Conservation (phyloP, 108 stramenopile genomes). For the Discostella stelligeroides region DNA sequence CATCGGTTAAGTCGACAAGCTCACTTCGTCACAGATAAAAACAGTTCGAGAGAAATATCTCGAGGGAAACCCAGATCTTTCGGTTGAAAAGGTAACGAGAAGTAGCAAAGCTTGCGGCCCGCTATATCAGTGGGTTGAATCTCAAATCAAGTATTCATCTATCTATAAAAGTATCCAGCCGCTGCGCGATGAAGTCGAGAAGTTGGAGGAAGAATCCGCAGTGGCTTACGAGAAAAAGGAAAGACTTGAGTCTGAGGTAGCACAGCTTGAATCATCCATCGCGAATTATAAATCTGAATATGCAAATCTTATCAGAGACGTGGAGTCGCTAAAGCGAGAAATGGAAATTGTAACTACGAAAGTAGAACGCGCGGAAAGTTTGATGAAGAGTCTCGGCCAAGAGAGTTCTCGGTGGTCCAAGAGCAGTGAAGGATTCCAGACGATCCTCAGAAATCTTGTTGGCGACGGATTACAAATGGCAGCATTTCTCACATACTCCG, state of each 20-base stretch:
- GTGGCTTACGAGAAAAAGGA: conserved; percentile 78
- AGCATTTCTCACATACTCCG: conserved; percentile 94
- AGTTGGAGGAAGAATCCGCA: conserved; percentile 76
- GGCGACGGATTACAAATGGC: conserved; percentile 94
- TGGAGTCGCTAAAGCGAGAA: conserved; percentile 94
- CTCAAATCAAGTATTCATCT: conserved; percentile 91
- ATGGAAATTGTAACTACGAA: conserved; percentile 91
- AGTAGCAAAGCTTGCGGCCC: conserved; percentile 97
- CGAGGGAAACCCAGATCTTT: conserved; percentile 75
- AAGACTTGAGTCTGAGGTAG: conserved; percentile 80
- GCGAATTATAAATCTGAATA: conserved; percentile 96
- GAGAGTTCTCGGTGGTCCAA: conserved; percentile 97
- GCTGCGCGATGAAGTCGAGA: conserved; percentile 90
- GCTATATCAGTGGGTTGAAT: conserved; percentile 95
- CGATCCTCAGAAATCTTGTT: conserved; percentile 82
- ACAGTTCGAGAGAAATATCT: conserved; percentile 85
- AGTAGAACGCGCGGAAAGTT: conserved; percentile 92
- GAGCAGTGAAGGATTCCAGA: conserved; percentile 85
- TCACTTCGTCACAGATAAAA: conserved; percentile 81
- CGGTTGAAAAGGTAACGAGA: conserved; percentile 67
- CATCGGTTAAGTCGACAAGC: conserved; percentile 81
- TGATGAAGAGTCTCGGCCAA: conserved; percentile 89
- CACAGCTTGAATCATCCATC: conserved; percentile 87
- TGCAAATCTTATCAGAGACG: conserved; percentile 92
- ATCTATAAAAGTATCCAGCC: conserved; percentile 96